Evolutionary conservation across 768 basidiomycete genomes (phyloP), one percentile per base, ranked within the genome.

Genomic region (Boletus reticulatus): DNA sequence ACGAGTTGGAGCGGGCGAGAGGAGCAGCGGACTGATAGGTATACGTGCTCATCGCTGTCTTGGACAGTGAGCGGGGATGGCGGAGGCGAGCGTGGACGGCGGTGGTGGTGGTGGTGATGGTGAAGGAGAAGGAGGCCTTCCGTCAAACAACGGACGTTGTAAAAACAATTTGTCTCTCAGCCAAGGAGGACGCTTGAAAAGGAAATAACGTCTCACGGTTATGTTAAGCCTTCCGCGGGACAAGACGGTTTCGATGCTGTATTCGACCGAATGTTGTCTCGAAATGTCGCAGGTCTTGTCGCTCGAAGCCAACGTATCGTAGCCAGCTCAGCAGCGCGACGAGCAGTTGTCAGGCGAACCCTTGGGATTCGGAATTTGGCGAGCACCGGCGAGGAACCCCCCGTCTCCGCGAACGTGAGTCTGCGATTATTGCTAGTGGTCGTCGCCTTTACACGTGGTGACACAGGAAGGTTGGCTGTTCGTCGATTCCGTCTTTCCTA

Each of bases 401-500:
- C 34, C 4, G 36, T 27, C 50, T 29, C 58, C 13, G 44, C 59
- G 42, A 67, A 62, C 43, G 68, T 66, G 53, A 60, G 66, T 59
- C 38, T 45, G 13, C 13, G 39, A 55, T 55, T 56, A 49, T 55
- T 54, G 43, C 53, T 34, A 60, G 29, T 55, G 53, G 62, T 48
- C 7, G 32, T 29, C 16, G n/a, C 43, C 14, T 44, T 43, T 37
- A 62, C 27, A 57, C 46, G 32, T 53, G 22, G 50, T 19, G 48
- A 63, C 59, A n/a, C 65, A 72, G 43, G 76, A 84, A 51, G 84
- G 74, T 3, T 87, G 84, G 80, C 69, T 92, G 27, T 93, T 84
- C 65, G 73, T 92, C 43, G 87, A 90, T 63, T 88, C 87, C 2
- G 80, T 93, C 34, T 92, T 92, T 68, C 92, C 91, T 1, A 78